Evolutionary conservation across 805 yeast species (phyloP), one percentile per base, ranked within the genome.

Genomic region (Candida incommunis): DNA sequence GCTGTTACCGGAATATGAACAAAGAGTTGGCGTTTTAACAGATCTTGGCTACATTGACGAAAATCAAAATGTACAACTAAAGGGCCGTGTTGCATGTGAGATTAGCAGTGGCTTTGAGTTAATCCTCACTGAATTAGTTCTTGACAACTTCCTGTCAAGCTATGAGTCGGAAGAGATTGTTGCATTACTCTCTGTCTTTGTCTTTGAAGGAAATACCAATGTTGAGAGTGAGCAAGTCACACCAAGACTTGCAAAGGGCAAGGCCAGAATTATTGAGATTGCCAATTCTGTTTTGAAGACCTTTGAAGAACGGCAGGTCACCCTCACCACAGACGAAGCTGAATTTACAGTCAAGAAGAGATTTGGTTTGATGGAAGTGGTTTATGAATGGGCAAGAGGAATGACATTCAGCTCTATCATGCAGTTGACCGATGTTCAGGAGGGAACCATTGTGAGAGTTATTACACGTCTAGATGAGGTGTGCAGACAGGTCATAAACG

Each of bases 331-430:
- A 9, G 97, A 88, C 44, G 97, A 90, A 54, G 81, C 80, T 43
- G 82, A 81, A 48, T 92, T 90, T 56, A 65, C 81, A 51, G 94
- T 85, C 46, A 74, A 80, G 51, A 80, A 85, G 54, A 69, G 97
- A 52, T 92, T 92, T 63, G 95, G 90, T 0, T 70, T 92, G 56
- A 83, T 86, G 63, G 90, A 87, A 59, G 95, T 86, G 11, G 95
- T 90, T 3, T 92, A 90, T 60, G 96, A 92, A 64, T 92, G 99
- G 99, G 96, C 97, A 1, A 72, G 94, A 51, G 99, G 98, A 2
- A 72, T 80, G 70, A 73, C 94, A 0, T 92, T 92, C 67, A 81
- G 82, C 51, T 94, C 86, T 47, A 90, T 92, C 51, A 92, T 88
- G 81, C 80, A 76, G 48, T 72, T 86, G 51, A 84, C 95, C 47